phyloP scores from a whole-genome alignment of 768 basidiomycete species.

The Suillus tomentosus region DNA sequence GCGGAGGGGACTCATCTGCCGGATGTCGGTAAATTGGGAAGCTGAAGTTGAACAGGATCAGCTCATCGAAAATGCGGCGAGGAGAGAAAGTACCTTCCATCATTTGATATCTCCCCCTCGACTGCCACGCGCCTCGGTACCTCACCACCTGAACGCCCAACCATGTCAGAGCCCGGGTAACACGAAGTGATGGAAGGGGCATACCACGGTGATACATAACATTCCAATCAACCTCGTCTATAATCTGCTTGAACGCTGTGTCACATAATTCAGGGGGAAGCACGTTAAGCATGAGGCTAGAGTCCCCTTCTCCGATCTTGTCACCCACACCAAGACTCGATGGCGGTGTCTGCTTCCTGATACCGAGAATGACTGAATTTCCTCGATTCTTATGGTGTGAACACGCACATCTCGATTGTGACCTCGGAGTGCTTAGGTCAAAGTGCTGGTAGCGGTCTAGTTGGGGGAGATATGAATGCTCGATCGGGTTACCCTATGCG shows the following conservation, averaged over 20 bases:
- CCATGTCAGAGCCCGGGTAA: slow-evolving; percentile 7
- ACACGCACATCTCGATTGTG: neutral
- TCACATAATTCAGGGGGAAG: slow-evolving; percentile 58
- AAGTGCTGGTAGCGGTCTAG: slow-evolving; percentile 14
- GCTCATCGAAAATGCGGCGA: slow-evolving; percentile 7
- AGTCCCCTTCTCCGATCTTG: slow-evolving; percentile 68
- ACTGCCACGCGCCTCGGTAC: slow-evolving; percentile 68
- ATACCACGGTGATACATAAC: slow-evolving; percentile 76
- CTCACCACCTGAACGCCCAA: slow-evolving; percentile 59
- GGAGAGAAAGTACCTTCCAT: slow-evolving; percentile 45
- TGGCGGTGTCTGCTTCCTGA: slow-evolving; percentile 15
- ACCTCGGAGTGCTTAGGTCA: neutral
- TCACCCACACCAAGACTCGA: slow-evolving; percentile 38
- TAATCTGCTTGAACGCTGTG: slow-evolving; percentile 57
- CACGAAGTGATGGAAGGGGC: slow-evolving; percentile 13
- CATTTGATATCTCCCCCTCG: slow-evolving; percentile 52
- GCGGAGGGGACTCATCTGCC: slow-evolving; percentile 72
- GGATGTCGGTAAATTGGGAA: slow-evolving; percentile 84
- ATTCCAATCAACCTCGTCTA: slow-evolving; percentile 69
- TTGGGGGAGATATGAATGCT: slow-evolving; percentile 43
- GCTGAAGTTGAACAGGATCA: slow-evolving; percentile 34
- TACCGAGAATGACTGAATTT: neutral
- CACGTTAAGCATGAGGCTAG: slow-evolving; percentile 56
- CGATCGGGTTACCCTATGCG: slow-evolving; percentile 30
- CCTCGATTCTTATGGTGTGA: neutral